Conservation (phyloP, 345 rosid genomes). For the Populus ilicifolia region DNA sequence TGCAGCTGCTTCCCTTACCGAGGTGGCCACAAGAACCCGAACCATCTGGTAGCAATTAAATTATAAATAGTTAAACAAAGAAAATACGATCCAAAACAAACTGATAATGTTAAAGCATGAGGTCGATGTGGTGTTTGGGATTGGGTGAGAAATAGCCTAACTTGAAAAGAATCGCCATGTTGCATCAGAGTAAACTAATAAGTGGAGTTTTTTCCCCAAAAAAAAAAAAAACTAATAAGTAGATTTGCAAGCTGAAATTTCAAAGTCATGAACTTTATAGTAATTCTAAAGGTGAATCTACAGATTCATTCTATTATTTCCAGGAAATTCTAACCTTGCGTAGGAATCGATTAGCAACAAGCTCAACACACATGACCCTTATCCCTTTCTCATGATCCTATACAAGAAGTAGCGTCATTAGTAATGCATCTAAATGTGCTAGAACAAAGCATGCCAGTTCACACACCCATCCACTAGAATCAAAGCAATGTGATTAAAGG, state of each 20-base stretch:
- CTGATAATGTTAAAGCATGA: background rate
- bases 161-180: background rate
- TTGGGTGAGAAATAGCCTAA: background rate
- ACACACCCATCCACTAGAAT: background rate
- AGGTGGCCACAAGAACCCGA: conserved; percentile 83
- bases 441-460: background rate
- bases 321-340: conserved; percentile 52
- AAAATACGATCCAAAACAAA: background rate
- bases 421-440: background rate
- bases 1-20: conserved; percentile 90
- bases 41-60: conserved; percentile 55
- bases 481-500: background rate
- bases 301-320: background rate
- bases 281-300: background rate
- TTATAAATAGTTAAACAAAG: background rate
- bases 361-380: conserved; percentile 77
- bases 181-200: no score
- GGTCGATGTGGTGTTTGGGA: background rate
- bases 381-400: conserved; percentile 51
- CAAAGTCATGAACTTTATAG: background rate
- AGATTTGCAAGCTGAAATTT: background rate
- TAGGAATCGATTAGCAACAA: conserved; percentile 86
- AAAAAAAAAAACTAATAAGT: background rate
- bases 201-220: no score
- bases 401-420: conserved; percentile 9